Conservation (phyloP, 176 grass and related monocot genomes). For the Rhynchospora tenuis region DNA sequence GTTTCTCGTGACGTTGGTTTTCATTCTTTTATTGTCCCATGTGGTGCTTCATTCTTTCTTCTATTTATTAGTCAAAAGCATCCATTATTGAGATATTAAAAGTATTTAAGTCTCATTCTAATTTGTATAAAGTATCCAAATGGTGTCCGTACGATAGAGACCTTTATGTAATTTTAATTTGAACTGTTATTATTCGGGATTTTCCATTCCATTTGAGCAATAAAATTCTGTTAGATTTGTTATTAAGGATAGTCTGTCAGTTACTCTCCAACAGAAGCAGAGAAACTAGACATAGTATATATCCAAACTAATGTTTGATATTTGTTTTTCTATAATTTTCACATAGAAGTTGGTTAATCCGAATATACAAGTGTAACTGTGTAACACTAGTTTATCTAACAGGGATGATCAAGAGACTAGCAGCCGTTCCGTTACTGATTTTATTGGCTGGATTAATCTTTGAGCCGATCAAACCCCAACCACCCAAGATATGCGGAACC, state of each 20-base stretch:
- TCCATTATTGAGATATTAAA: neutral
- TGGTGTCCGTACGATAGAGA: neutral
- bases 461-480: slow-evolving; percentile 41
- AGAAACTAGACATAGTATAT: neutral
- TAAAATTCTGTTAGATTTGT: neutral
- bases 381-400: slow-evolving; percentile 18
- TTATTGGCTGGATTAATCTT: slow-evolving; percentile 31
- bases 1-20: neutral
- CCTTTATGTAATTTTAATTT: neutral
- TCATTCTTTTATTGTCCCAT: neutral
- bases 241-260: neutral
- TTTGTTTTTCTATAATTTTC: neutral
- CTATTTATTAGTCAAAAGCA: neutral
- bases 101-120: neutral
- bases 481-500: slow-evolving; percentile 43
- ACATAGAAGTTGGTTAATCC: neutral
- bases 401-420: slow-evolving; percentile 34
- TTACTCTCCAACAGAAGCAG: neutral
- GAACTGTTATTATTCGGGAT: neutral
- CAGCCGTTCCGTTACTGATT: slow-evolving; percentile 23
- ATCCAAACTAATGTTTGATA: neutral
- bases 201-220: neutral
- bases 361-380: neutral
- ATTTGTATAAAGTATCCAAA: neutral
- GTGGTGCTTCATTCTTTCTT: neutral